Conservation (phyloP, 306 rosid species). For the Acacia confusa region DNA sequence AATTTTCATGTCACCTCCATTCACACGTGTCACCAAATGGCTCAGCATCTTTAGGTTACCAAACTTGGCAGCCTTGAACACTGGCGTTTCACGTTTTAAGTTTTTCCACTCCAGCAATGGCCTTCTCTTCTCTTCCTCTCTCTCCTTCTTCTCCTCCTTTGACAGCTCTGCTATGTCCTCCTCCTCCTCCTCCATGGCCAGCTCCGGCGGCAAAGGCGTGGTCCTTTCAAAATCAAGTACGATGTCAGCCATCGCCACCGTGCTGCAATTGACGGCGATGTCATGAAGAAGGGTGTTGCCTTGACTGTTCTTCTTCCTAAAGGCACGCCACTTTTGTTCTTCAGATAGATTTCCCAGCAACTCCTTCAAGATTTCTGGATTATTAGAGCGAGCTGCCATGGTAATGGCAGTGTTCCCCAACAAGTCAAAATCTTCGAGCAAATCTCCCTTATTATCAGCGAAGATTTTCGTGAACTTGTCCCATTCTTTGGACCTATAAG, state of each 20-base stretch:
- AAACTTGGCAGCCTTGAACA: slow-evolving; percentile 18
- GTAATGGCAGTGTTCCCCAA: neutral
- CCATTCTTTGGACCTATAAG: neutral
- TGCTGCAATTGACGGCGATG: neutral
- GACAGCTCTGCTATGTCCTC: too few relatives aligned
- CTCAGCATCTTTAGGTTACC: neutral
- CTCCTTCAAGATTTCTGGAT: neutral
- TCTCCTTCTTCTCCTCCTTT: neutral
- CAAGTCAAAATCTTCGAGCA: neutral
- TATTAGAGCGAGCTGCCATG: neutral
- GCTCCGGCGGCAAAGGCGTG: neutral
- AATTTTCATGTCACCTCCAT: neutral
- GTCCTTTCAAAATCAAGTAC: neutral
- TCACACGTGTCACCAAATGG: neutral
- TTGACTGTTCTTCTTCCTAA: neutral
- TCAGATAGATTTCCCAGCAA: neutral
- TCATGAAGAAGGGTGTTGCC: neutral
- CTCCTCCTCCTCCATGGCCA: neutral
- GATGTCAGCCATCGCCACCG: neutral
- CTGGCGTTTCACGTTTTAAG: slow-evolving; percentile 21
- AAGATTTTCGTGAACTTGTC: neutral
- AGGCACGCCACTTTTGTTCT: neutral
- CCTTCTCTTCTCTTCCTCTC: neutral
- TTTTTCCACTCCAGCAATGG: neutral
- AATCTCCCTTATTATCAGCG: neutral